Conservation (phyloP, 768 basidiomycete species). For the Calocybe indica region DNA sequence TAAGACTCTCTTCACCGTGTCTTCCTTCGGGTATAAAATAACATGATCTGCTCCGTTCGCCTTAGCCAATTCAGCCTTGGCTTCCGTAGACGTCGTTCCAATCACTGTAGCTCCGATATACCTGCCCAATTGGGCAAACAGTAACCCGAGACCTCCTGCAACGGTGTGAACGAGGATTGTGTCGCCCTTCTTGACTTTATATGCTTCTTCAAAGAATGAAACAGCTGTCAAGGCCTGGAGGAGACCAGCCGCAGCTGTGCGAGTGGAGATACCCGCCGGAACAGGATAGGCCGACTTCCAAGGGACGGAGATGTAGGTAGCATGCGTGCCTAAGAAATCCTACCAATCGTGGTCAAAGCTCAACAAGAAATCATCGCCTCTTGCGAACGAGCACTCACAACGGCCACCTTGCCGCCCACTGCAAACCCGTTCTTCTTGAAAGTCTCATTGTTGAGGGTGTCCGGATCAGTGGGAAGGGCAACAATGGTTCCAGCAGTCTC, state of each 20-base stretch:
- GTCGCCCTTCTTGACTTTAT: conserved; percentile 76
- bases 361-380: neutral
- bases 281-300: conserved; percentile 61
- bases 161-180: conserved; percentile 84
- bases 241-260: conserved; percentile 58
- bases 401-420: conserved; percentile 69
- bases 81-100: conserved; percentile 82
- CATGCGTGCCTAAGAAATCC: conserved; percentile 48
- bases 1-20: conserved; percentile 67
- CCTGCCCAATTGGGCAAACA: conserved; percentile 65
- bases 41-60: conserved; percentile 82
- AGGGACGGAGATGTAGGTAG: conserved; percentile 66
- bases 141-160: conserved; percentile 80
- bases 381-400: conserved; percentile 35
- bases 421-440: conserved; percentile 61
- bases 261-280: conserved; percentile 54
- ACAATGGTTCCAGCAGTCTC: conserved; percentile 78
- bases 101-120: conserved; percentile 83
- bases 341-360: conserved; percentile 12
- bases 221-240: conserved; percentile 78
- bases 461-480: conserved; percentile 61
- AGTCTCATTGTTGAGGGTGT: conserved; percentile 51
- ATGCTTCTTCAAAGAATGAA: conserved; percentile 78
- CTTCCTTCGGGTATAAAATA: conserved; percentile 71
- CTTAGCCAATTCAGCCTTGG: conserved; percentile 79